Percentiles rank a stretch among this genome's conserved stretches.
Evolutionary conservation across 257 asterid species (phyloP).

Genomic region (Mitragyna speciosa): DNA sequence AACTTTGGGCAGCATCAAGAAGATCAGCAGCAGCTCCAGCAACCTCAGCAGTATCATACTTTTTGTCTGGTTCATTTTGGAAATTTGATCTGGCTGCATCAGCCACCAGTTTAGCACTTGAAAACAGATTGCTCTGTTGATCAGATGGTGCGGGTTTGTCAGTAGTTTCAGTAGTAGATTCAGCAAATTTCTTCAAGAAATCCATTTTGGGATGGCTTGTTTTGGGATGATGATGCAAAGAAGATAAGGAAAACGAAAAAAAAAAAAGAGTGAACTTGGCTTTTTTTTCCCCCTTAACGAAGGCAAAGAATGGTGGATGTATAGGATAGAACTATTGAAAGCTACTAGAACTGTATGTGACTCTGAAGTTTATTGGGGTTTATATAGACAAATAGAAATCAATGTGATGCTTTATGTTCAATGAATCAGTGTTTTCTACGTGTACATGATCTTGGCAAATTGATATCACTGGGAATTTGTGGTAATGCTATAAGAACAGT

Average conservation of each 20-base stretch:
- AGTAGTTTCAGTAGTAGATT: neutral
- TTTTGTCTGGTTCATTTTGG: constrained; percentile 1
- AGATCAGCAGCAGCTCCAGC: constrained; percentile 62
- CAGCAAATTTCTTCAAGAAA: constrained; percentile 15
- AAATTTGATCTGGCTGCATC: constrained; percentile 20
- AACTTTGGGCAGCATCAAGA: constrained; percentile 47
- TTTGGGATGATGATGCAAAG: neutral
- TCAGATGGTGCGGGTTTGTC: constrained; percentile 1
- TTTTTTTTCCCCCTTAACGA: neutral
- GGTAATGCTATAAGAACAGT: neutral
- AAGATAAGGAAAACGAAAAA: neutral
- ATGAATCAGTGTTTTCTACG: constrained; percentile 9
- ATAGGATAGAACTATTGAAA: neutral
- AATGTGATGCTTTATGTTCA: constrained; percentile 2
- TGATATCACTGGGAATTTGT: neutral
- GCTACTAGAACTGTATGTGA: neutral
- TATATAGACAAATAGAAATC: neutral
- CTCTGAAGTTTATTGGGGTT: neutral
- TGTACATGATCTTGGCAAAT: neutral
- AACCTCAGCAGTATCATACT: constrained; percentile 23
- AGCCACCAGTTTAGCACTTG: constrained; percentile 30
- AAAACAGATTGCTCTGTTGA: constrained; percentile 18
- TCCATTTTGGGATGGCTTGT: neutral
- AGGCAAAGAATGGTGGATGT: neutral
- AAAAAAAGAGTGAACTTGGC: neutral